Percentiles rank a stretch among this genome's conserved stretches.
Evolutionary conservation across 805 yeast genomes (phyloP).

Genomic region (Priceomyces carsonii): DNA sequence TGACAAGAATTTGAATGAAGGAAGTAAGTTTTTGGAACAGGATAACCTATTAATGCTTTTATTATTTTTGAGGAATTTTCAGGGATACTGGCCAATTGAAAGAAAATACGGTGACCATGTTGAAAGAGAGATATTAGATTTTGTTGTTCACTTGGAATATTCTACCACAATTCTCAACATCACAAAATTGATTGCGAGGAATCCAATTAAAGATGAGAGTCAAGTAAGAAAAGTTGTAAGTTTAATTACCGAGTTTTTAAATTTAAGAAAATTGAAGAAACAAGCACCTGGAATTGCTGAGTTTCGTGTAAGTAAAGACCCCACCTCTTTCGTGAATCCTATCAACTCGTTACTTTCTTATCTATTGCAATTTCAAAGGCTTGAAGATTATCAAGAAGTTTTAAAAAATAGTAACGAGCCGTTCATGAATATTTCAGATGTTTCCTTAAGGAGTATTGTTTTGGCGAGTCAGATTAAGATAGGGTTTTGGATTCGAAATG

Average conservation of each 20-base stretch:
- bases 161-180: conserved; percentile 46
- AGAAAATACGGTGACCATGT: conserved; percentile 73
- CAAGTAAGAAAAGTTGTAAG: conserved; percentile 34
- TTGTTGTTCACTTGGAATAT: conserved; percentile 49
- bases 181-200: conserved; percentile 33
- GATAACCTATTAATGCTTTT: conserved; percentile 43
- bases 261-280: conserved; percentile 20
- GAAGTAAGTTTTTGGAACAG: conserved; percentile 25
- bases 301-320: conserved; percentile 48
- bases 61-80: conserved; percentile 53
- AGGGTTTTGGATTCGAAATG: conserved; percentile 78
- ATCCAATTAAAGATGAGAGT: conserved; percentile 11
- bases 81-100: conserved; percentile 55
- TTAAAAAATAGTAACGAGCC: conserved; percentile 24
- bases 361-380: conserved; percentile 34
- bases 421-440: conserved; percentile 52
- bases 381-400: conserved; percentile 15
- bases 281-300: conserved; percentile 32
- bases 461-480: conserved; percentile 59
- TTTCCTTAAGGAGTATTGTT: conserved; percentile 60
- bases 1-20: conserved; percentile 17
- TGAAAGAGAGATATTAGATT: conserved; percentile 53
- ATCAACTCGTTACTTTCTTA: conserved; percentile 56
- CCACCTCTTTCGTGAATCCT: conserved; percentile 60
- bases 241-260: conserved; percentile 27